Evolutionary conservation across 805 yeast species (phyloP).

Genomic region (Wickerhamomyces tratensis): DNA sequence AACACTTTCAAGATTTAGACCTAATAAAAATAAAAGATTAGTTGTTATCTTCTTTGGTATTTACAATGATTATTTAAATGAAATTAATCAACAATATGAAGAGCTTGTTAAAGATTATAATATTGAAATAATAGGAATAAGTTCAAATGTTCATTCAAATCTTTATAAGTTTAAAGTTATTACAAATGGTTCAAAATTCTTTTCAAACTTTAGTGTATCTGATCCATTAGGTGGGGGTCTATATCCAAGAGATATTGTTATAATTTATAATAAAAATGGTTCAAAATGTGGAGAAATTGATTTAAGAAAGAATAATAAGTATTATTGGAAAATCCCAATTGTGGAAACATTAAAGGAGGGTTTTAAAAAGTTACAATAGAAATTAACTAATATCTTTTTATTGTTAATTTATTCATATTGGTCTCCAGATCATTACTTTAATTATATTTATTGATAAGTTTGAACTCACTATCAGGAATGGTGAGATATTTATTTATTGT

Average conservation of each 20-base stretch:
- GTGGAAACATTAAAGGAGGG: constrained; percentile 10
- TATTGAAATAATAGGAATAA: constrained; percentile 12
- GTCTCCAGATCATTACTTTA: too few relatives aligned
- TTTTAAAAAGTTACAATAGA: constrained; percentile 6
- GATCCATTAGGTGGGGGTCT: constrained; percentile 21
- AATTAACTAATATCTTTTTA: too few relatives aligned
- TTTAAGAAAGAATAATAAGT: constrained; percentile 4
- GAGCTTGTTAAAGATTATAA: constrained; percentile 1
- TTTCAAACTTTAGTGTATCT: constrained; percentile 10
- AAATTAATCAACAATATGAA: constrained; percentile 2
- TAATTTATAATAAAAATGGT: constrained; percentile 14
- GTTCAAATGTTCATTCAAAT: constrained; percentile 8
- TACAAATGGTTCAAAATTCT: constrained; percentile 5
- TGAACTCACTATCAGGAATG: too few relatives aligned
- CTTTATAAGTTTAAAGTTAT: constrained; percentile 11
- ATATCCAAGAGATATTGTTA: constrained; percentile 15
- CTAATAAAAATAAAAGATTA: constrained; percentile 3
- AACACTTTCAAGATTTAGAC: constrained; percentile 1
- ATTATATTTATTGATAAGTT: too few relatives aligned
- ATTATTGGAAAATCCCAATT: constrained; percentile 4
- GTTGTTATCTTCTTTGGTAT: constrained; percentile 17
- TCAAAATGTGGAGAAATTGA: constrained; percentile 8
- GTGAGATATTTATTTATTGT: too few relatives aligned
- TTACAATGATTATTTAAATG: constrained; percentile 7
- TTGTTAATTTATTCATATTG: too few relatives aligned